Conservation (phyloP, 441 rosid genomes). For the Erodium moschatum region DNA sequence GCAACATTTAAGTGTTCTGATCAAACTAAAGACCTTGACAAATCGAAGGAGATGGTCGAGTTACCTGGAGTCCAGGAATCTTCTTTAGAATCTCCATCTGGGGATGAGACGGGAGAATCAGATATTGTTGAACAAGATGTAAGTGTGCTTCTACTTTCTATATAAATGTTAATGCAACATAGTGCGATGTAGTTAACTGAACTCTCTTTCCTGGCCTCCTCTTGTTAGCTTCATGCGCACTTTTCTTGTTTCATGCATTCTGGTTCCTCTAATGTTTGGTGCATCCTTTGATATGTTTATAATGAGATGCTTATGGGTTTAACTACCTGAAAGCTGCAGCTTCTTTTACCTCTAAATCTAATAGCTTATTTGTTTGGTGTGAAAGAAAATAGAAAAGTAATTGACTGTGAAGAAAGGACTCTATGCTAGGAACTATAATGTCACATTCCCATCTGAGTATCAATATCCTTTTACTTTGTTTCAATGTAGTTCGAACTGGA, state of each 20-base stretch:
- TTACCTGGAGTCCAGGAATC: constrained; percentile 35
- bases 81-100: constrained; percentile 35
- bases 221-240: background rate
- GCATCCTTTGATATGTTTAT: background rate
- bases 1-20: constrained; percentile 31
- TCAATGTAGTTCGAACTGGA: background rate
- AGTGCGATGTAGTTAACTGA: background rate
- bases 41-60: constrained; percentile 27
- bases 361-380: background rate
- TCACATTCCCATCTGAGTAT: background rate
- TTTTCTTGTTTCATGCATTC: constrained; percentile 3
- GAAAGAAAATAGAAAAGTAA: background rate
- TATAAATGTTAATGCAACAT: background rate
- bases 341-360: background rate
- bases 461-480: background rate
- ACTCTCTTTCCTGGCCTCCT: background rate
- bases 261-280: background rate
- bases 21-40: constrained; percentile 34
- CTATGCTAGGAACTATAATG: background rate
- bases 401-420: background rate
- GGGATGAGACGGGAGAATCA: constrained; percentile 65
- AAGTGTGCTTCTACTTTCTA: constrained; percentile 28
- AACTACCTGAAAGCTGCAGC: background rate
- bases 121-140: constrained; percentile 90
- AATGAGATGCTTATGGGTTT: constrained; percentile 8